Base-by-base conservation (phyloP, 2,329 filamentous ascomycete genomes). In the Cryphonectria radicalis region DNA sequence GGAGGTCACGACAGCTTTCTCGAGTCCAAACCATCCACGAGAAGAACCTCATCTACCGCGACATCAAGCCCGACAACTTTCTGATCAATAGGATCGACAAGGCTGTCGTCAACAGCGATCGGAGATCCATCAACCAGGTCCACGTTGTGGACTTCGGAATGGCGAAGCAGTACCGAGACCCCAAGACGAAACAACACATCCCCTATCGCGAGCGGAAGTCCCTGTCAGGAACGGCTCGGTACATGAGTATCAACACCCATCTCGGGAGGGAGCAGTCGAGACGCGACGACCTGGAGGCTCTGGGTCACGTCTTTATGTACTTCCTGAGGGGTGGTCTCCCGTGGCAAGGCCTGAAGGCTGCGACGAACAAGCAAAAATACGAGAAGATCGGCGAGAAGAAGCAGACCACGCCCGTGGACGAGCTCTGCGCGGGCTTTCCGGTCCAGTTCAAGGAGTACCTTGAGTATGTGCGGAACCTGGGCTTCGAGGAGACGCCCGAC, bases 321-420 rank as follows among this genome's bases (percentile, higher is more conserved):
- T 92, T 93, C 81, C 81, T 92, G 62, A 86, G 90, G n/a, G 91
- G 91, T 63, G 89, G 89, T 10, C 84, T 92, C 69, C 90, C 91
- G 50, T 93, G 91, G 90, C 90, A 93, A 79, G 90, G 90, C 13
- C 84, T 93, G 74, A 92, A 92, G 84, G 90, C 90, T 80, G 90
- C 90, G 42, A 92, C 90, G 63, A 92, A 92, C 82, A 92, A 99
- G 89, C 96, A 99, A 81, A 99, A 99, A 85, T 99, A 99, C 81
- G 96, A 99, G 85, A 98, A 98, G 88, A 99, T 99, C 82, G 96
- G 96, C 63, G 95, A 99, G 87, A 98, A 99, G 92, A 99, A 99
- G 87, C 96, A 98, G 85, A 98, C 95, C 0, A 98, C 96, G 32
- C 89, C 90, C 6, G 97, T 99, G 84, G 97, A 98, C 85, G 96